These are phyloP conservation scores for Nymphaea thermarum DNA, from an alignment of 164 flowering plant genomes.

Conservation along the genomic window DNA sequence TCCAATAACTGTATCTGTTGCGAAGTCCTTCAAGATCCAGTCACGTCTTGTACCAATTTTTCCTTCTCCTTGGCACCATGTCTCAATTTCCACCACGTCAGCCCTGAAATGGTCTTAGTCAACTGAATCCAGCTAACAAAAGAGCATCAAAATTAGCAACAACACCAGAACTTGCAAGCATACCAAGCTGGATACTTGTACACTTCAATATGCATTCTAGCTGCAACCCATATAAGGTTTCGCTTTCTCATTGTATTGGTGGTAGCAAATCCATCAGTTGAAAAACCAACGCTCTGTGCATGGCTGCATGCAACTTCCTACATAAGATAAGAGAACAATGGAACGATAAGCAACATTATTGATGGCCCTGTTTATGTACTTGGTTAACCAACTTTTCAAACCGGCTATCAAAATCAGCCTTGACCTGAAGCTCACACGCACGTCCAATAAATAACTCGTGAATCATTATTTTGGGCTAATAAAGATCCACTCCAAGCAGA, in stretches of 20 bases:
- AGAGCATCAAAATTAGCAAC: neutral
- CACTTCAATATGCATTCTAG: slow-evolving; percentile 97
- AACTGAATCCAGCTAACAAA: neutral
- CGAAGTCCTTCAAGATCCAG: slow-evolving; percentile 83
- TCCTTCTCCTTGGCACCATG: slow-evolving; percentile 97
- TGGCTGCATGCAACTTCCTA: slow-evolving; percentile 97
- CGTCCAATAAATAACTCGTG: no score
- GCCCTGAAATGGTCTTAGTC: slow-evolving; percentile 40
- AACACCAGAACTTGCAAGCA: neutral
- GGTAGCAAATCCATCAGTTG: slow-evolving; percentile 95
- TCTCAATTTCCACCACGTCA: slow-evolving; percentile 93
- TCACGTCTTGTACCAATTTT: slow-evolving; percentile 91
- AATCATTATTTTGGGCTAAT: no score
- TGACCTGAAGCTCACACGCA: no score
- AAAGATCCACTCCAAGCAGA: no score
- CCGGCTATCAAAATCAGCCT: no score
- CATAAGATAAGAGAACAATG: slow-evolving; percentile 1
- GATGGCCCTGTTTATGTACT: no score
- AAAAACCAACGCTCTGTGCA: slow-evolving; percentile 92
- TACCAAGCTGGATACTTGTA: slow-evolving; percentile 98
- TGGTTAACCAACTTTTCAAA: no score
- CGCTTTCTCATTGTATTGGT: slow-evolving; percentile 81
- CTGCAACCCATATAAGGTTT: slow-evolving; percentile 97
- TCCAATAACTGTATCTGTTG: slow-evolving; percentile 78
- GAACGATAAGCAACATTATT: neutral